phyloP scores from a whole-genome alignment of 2,329 filamentous ascomycete species.

The Talaromyces atroroseus region DNA sequence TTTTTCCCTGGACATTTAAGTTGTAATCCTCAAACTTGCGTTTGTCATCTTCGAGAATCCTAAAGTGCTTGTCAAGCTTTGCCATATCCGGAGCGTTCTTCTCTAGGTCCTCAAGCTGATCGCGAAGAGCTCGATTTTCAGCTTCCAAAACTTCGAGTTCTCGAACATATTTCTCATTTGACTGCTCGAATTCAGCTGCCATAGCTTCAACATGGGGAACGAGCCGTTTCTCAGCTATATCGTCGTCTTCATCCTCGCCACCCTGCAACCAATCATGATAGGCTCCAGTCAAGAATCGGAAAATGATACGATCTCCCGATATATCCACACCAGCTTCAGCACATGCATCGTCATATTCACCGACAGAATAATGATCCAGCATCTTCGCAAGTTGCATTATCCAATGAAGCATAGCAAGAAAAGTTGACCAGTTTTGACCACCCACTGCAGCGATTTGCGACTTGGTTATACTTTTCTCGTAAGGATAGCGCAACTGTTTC shows the following conservation, averaged over 20 bases:
- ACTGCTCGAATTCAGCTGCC: slow-evolving; percentile 78
- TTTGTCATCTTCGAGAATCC: slow-evolving; percentile 90
- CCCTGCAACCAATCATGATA: slow-evolving; percentile 93
- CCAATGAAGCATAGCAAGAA: slow-evolving; percentile 92
- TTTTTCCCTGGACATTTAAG: slow-evolving; percentile 71
- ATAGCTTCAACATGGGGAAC: slow-evolving; percentile 81
- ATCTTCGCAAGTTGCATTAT: slow-evolving; percentile 97
- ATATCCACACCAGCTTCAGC: slow-evolving; percentile 84
- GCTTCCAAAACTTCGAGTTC: slow-evolving; percentile 82
- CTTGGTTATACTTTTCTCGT: slow-evolving; percentile 92
- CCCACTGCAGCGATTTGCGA: slow-evolving; percentile 92
- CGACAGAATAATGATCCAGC: slow-evolving; percentile 73
- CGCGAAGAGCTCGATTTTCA: slow-evolving; percentile 71
- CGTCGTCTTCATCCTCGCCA: slow-evolving; percentile 80
- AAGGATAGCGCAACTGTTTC: slow-evolving; percentile 91
- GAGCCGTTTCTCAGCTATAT: slow-evolving; percentile 72
- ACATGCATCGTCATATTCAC: slow-evolving; percentile 85
- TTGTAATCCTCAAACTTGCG: slow-evolving; percentile 96
- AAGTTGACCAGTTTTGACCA: slow-evolving; percentile 94
- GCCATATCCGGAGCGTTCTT: slow-evolving; percentile 79
- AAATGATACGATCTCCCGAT: slow-evolving; percentile 84
- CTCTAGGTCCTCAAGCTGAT: slow-evolving; percentile 84
- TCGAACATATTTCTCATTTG: slow-evolving; percentile 77
- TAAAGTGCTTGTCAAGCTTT: slow-evolving; percentile 81
- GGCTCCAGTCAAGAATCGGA: slow-evolving; percentile 80